phyloP scores from a whole-genome alignment of 2,329 filamentous ascomycete species.

The Botrytis pseudocinerea region DNA sequence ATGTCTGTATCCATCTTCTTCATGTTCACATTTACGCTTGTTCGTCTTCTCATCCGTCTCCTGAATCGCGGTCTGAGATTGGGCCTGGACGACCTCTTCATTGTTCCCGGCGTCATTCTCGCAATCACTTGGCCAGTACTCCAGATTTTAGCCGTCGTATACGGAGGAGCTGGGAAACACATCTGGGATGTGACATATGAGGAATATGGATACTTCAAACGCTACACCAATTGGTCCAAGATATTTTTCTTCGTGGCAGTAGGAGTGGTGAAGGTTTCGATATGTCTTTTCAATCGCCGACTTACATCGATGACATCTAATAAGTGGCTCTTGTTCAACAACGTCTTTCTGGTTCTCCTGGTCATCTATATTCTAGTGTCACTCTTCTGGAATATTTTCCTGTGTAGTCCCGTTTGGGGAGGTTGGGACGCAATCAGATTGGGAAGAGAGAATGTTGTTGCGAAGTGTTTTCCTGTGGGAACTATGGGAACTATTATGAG shows the following conservation, averaged over 20 bases:
- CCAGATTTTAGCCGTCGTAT: conserved; percentile 36
- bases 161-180: conserved; percentile 38
- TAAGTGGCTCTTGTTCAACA: conserved; percentile 40
- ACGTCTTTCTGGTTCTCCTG: conserved; percentile 33
- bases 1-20: conserved; percentile 38
- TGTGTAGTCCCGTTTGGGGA: conserved; percentile 8
- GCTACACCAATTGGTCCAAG: conserved; percentile 90
- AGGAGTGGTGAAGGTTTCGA: conserved; percentile 44
- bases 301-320: conserved; percentile 40
- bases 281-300: conserved; percentile 43
- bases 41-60: conserved; percentile 37
- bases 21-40: conserved; percentile 38
- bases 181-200: conserved; percentile 42
- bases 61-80: conserved; percentile 37
- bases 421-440: conserved; percentile 18
- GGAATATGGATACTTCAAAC: conserved; percentile 50
- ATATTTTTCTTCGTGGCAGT: conserved; percentile 92
- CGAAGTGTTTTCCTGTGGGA: conserved; percentile 13
- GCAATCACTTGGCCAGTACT: conserved; percentile 38
- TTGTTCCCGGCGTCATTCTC: conserved; percentile 39
- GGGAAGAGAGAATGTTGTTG: not conserved
- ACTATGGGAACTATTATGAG: conserved; percentile 36
- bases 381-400: conserved; percentile 16
- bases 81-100: conserved; percentile 42
- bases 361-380: conserved; percentile 4